A percentile compares a stretch with the other conserved stretches of the same genome.
Conservation (phyloP, 495 filamentous ascomycete species). For the Diplogelasinospora grovesii region DNA sequence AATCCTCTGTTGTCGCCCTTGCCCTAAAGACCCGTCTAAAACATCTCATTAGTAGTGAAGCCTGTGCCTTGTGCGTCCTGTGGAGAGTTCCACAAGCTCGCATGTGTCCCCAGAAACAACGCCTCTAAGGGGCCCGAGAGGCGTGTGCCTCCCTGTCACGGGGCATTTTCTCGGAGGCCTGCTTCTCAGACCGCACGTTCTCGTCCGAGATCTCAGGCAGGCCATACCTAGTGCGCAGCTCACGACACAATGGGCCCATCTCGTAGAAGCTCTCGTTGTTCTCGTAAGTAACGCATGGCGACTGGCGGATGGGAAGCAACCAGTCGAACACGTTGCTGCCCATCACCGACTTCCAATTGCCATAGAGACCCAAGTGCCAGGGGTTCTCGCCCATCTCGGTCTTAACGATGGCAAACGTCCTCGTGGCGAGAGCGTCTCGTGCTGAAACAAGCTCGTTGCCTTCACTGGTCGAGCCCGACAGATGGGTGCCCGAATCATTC, state of each 20-base stretch:
- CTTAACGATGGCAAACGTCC: constrained; percentile 69
- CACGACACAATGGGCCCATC: constrained; percentile 35
- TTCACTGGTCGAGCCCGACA: constrained; percentile 1
- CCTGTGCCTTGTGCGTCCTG: too few relatives aligned
- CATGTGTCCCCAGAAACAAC: too few relatives aligned
- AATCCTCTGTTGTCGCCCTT: too few relatives aligned
- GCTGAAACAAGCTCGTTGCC: constrained; percentile 1
- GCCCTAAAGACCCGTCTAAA: too few relatives aligned
- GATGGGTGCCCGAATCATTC: constrained; percentile 5
- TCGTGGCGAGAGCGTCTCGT: constrained; percentile 31
- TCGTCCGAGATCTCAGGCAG: constrained; percentile 22
- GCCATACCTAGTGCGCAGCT: constrained; percentile 29
- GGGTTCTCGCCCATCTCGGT: constrained; percentile 72
- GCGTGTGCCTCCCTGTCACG: too few relatives aligned
- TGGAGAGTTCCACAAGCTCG: too few relatives aligned
- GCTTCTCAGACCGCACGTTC: constrained; percentile 6
- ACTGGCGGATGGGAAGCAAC: constrained; percentile 62
- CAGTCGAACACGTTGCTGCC: constrained; percentile 63
- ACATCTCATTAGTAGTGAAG: too few relatives aligned
- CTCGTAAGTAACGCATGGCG: constrained; percentile 53
- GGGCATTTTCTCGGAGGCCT: too few relatives aligned
- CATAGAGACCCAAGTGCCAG: constrained; percentile 59
- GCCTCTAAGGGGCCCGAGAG: too few relatives aligned
- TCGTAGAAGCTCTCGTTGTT: constrained; percentile 41
- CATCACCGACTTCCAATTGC: constrained; percentile 71